Conservation (phyloP, 2,329 filamentous ascomycete species). For the Colletotrichum sojae region DNA sequence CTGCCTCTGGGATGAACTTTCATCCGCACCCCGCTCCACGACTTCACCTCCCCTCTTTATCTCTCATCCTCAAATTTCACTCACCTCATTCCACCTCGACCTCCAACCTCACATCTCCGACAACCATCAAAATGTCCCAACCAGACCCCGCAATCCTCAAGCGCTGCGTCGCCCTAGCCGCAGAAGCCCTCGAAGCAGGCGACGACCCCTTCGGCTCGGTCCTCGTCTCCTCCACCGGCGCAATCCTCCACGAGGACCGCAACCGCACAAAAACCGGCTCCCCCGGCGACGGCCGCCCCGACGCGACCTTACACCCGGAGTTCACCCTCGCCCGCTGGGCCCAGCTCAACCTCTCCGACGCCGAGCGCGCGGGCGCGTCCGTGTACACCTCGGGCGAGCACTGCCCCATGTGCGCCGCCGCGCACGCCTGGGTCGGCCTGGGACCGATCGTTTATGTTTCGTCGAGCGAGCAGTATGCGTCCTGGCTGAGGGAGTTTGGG, state of each 20-base stretch:
- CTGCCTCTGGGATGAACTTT: constrained; percentile 14
- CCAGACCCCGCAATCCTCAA: constrained; percentile 39
- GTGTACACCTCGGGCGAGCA: constrained; percentile 56
- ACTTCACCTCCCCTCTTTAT: constrained; percentile 1
- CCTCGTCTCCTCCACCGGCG: constrained; percentile 47
- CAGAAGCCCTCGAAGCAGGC: constrained; percentile 53
- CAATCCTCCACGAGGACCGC: constrained; percentile 50
- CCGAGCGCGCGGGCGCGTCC: constrained; percentile 55
- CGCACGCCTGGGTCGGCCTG: constrained; percentile 52
- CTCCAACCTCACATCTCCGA: background rate
- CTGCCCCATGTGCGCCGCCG: constrained; percentile 55
- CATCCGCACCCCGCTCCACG: constrained; percentile 13
- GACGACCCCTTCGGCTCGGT: constrained; percentile 55
- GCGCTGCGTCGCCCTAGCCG: constrained; percentile 50
- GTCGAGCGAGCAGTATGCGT: constrained; percentile 47
- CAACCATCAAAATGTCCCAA: constrained; percentile 31
- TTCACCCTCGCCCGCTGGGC: constrained; percentile 55
- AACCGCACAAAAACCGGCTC: constrained; percentile 52
- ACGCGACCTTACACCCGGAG: constrained; percentile 53
- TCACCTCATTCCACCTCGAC: too few relatives aligned
- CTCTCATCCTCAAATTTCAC: background rate
- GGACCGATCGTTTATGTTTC: constrained; percentile 53
- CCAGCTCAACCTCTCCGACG: constrained; percentile 51
- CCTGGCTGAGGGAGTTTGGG: constrained; percentile 49
- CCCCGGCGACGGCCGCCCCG: constrained; percentile 45